Percentiles rank a stretch among this genome's conserved stretches.
phyloP scores from a whole-genome alignment of 2,329 filamentous ascomycete genomes.

The Diaporthe ilicicola region DNA sequence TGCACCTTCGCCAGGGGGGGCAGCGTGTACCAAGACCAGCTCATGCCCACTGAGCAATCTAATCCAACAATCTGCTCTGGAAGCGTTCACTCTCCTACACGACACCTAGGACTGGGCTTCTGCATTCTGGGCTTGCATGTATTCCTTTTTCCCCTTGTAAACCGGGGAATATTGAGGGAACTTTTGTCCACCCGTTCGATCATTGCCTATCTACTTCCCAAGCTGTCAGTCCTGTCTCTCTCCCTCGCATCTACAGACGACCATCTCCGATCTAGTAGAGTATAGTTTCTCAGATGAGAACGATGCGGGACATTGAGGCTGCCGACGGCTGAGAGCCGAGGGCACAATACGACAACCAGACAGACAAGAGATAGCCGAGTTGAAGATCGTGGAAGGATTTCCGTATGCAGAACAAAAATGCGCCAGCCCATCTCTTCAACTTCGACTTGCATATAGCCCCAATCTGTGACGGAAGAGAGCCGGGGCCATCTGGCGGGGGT shows the following conservation, averaged over 20 bases:
- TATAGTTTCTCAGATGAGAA: neutral
- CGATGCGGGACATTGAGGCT: conserved; percentile 7
- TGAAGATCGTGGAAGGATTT: conserved; percentile 9
- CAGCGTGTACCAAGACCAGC: conserved; percentile 2
- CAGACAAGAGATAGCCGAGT: conserved; percentile 13
- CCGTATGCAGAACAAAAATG: conserved; percentile 7
- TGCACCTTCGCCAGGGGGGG: neutral
- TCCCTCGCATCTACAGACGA: neutral
- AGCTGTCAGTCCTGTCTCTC: neutral
- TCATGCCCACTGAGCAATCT: neutral
- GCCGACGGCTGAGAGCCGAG: neutral
- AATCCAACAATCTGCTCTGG: conserved; percentile 11
- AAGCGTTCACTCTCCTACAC: conserved; percentile 1
- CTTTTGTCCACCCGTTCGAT: neutral
- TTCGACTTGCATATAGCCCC: conserved; percentile 12
- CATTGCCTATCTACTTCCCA: neutral
- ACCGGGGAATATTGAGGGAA: neutral
- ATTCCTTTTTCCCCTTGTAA: too few species aligned
- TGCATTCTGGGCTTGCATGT: neutral
- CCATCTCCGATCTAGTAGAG: neutral
- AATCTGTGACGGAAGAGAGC: conserved; percentile 20
- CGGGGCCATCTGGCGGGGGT: conserved; percentile 4
- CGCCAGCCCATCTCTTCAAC: neutral
- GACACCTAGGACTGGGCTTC: neutral
- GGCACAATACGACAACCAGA: neutral